Conservation (phyloP, 331 rosid species). For the Erythrophleum ivorense region DNA sequence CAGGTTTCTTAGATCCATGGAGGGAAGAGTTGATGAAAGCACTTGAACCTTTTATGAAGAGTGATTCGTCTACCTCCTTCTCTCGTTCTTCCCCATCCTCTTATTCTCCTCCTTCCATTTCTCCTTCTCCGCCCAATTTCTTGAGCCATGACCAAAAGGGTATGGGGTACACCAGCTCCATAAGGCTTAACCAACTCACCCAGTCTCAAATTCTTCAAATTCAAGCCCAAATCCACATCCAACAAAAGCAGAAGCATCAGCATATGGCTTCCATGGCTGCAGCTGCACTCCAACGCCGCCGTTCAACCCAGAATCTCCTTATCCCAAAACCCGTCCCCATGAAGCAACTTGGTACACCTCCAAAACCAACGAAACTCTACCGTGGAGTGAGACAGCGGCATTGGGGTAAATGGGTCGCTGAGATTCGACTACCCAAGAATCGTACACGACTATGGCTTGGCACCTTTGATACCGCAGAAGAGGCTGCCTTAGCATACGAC, state of each 20-base stretch:
- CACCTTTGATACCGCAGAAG: slow-evolving; percentile 87
- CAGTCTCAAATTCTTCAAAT: slow-evolving; percentile 64
- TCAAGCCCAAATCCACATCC: slow-evolving; percentile 55
- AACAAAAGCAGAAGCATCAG: slow-evolving; percentile 37
- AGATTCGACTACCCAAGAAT: slow-evolving; percentile 90
- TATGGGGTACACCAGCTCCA: slow-evolving; percentile 42
- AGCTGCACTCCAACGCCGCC: slow-evolving; percentile 41
- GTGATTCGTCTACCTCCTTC: slow-evolving; percentile 45
- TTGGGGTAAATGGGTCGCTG: slow-evolving; percentile 98
- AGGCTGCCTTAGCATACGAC: slow-evolving; percentile 91
- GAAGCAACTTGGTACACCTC: slow-evolving; percentile 53
- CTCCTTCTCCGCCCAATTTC: slow-evolving; percentile 36
- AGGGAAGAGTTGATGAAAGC: slow-evolving; percentile 76
- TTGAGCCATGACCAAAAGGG: slow-evolving; percentile 41
- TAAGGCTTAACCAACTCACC: slow-evolving; percentile 68
- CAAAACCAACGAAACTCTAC: slow-evolving; percentile 66
- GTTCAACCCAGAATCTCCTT: slow-evolving; percentile 31
- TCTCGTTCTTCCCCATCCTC: slow-evolving; percentile 30
- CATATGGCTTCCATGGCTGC: slow-evolving; percentile 35
- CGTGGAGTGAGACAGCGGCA: slow-evolving; percentile 92
- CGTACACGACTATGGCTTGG: slow-evolving; percentile 96
- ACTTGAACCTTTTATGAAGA: slow-evolving; percentile 70
- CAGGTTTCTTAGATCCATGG: slow-evolving; percentile 56
- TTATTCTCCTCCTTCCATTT: slow-evolving; percentile 30
- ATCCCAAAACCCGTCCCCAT: slow-evolving; percentile 61